Evolutionary conservation across 306 rosid species (phyloP).

Genomic region (Cicer chorassanicum): DNA sequence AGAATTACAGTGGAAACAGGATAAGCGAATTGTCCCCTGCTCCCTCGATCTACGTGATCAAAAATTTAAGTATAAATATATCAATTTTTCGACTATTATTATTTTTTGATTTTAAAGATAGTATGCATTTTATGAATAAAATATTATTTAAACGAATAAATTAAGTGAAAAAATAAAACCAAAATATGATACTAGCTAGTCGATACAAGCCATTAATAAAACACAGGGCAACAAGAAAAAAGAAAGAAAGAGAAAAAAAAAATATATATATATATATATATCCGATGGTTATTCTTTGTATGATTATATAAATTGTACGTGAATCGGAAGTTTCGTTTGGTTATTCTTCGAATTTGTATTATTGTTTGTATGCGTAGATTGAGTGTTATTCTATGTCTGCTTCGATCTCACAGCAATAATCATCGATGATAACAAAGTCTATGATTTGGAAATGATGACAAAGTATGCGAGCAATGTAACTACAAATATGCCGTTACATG

Average conservation of each 20-base stretch:
- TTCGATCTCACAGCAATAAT: constrained; percentile 47
- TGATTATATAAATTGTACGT: constrained; percentile 43
- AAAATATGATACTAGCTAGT: neutral
- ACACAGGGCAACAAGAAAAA: constrained; percentile 24
- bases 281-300: constrained; percentile 38
- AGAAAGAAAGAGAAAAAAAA: constrained; percentile 18
- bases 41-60: neutral
- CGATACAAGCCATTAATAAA: constrained; percentile 4
- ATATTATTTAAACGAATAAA: neutral
- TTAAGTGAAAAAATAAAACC: no score
- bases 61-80: no score
- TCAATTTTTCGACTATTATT: no score
- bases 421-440: constrained; percentile 54
- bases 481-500: constrained; percentile 55
- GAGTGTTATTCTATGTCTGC: constrained; percentile 48
- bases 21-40: constrained; percentile 41
- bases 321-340: constrained; percentile 55
- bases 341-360: constrained; percentile 46
- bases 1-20: constrained; percentile 25
- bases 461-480: constrained; percentile 50
- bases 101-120: no score
- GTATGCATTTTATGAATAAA: neutral
- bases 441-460: constrained; percentile 59
- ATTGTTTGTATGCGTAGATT: constrained; percentile 40
- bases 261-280: constrained; percentile 27